phyloP scores from a whole-genome alignment of 768 basidiomycete genomes.

The Brasilioporus rufonigricans region DNA sequence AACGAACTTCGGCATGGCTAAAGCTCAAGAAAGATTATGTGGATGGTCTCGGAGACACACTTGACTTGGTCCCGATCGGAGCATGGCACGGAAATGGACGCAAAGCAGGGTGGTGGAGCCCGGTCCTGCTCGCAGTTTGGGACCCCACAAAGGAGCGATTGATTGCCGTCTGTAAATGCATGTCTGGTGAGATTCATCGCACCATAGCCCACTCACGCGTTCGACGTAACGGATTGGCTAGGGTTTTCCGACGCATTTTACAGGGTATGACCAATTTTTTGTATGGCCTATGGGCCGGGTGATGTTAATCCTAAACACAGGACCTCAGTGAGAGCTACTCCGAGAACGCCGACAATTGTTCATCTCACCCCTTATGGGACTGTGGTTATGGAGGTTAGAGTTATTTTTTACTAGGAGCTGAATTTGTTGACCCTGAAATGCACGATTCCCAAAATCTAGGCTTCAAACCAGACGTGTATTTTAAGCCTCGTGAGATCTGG shows the following conservation, averaged over 20 bases:
- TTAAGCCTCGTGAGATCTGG: constrained; percentile 79
- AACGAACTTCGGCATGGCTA: constrained; percentile 82
- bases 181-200: constrained; percentile 57
- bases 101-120: constrained; percentile 92
- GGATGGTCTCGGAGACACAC: constrained; percentile 69
- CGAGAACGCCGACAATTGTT: constrained; percentile 53
- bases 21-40: constrained; percentile 95
- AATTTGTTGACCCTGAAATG: not conserved
- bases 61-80: constrained; percentile 69
- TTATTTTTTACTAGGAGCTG: not conserved
- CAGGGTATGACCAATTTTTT: constrained; percentile 42
- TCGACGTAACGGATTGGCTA: constrained; percentile 24
- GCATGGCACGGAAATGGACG: constrained; percentile 91
- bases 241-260: constrained; percentile 87
- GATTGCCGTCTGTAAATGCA: constrained; percentile 87
- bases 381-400: constrained; percentile 61
- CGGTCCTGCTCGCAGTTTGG: constrained; percentile 77
- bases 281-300: not conserved
- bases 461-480: constrained; percentile 64
- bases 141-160: constrained; percentile 58
- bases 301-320: constrained; percentile 36
- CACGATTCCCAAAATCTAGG: constrained; percentile 36
- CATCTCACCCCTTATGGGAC: constrained; percentile 51
- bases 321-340: constrained; percentile 63
- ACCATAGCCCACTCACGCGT: not conserved